phyloP scores from a whole-genome alignment of 1,139 yeast species.

The Lodderomyces jiufengensis region DNA sequence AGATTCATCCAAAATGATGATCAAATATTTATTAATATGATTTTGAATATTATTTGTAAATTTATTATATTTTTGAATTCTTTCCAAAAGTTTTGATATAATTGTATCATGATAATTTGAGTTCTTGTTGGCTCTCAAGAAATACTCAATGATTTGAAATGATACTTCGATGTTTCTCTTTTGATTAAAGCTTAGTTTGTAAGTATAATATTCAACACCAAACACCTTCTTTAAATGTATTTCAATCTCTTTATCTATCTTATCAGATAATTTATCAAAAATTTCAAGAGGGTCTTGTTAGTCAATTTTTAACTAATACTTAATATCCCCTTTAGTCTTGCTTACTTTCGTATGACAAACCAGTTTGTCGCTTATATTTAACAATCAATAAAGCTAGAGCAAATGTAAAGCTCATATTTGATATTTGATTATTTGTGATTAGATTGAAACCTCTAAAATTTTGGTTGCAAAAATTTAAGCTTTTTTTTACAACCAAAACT shows the following conservation, averaged over 20 bases:
- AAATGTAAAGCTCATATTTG: constrained; percentile 7
- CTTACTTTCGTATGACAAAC: constrained; percentile 1
- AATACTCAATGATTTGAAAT: constrained; percentile 9
- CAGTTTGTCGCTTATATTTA: constrained; percentile 4
- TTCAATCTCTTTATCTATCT: constrained; percentile 9
- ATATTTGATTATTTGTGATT: no score
- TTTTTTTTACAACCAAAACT: neutral
- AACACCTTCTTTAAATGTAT: constrained; percentile 2
- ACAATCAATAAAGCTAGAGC: constrained; percentile 15
- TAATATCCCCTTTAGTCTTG: neutral
- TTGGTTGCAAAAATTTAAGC: constrained; percentile 2
- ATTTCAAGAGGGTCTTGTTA: constrained; percentile 4
- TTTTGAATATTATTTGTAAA: constrained; percentile 5
- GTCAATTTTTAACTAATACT: neutral
- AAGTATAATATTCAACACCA: constrained; percentile 10
- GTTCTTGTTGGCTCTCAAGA: constrained; percentile 3
- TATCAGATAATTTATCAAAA: constrained; percentile 6
- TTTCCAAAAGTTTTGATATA: constrained; percentile 4
- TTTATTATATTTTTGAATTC: constrained; percentile 1
- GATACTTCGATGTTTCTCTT: constrained; percentile 1
- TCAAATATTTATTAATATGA: constrained; percentile 7
- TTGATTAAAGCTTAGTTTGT: constrained; percentile 1
- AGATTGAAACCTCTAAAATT: no score
- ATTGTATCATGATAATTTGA: constrained; percentile 9
- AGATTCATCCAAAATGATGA: constrained; percentile 4